Conservation (phyloP, 495 filamentous ascomycete genomes). For the Astrothelium macrocarpum region DNA sequence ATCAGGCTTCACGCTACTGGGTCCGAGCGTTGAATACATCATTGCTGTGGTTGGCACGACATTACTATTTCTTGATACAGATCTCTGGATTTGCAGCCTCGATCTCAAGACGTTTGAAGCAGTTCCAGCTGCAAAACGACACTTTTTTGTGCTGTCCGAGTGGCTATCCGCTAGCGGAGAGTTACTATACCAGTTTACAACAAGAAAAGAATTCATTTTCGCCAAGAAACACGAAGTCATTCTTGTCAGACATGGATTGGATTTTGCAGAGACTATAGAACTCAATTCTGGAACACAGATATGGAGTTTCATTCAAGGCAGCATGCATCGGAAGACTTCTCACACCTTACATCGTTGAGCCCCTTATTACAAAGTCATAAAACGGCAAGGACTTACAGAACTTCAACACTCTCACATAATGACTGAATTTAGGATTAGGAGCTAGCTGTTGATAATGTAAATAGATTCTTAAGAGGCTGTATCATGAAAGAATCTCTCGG, state of each 20-base stretch:
- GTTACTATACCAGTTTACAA: not conserved
- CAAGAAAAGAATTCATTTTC: not conserved
- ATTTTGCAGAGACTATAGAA: not conserved
- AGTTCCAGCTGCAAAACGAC: not conserved
- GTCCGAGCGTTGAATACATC: not conserved
- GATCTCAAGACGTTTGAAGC: not conserved
- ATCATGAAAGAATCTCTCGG: too few relatives aligned
- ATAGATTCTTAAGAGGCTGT: too few relatives aligned
- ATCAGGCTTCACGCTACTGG: not conserved
- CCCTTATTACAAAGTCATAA: too few relatives aligned
- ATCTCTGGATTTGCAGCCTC: constrained; percentile 8
- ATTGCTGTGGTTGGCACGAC: not conserved
- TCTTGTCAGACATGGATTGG: not conserved
- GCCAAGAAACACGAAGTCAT: constrained; percentile 5
- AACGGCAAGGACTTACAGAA: too few relatives aligned
- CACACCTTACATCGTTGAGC: not conserved
- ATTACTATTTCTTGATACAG: constrained; percentile 6
- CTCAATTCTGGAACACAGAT: not conserved
- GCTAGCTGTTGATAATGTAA: too few relatives aligned
- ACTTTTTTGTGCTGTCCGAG: constrained; percentile 8
- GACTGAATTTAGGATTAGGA: too few relatives aligned
- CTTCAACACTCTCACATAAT: too few relatives aligned
- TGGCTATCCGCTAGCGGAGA: not conserved
- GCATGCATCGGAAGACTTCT: not conserved
- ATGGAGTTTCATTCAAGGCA: not conserved